Evolutionary conservation across 345 rosid genomes (phyloP).

Genomic region (Rhodamnia rubescens): DNA sequence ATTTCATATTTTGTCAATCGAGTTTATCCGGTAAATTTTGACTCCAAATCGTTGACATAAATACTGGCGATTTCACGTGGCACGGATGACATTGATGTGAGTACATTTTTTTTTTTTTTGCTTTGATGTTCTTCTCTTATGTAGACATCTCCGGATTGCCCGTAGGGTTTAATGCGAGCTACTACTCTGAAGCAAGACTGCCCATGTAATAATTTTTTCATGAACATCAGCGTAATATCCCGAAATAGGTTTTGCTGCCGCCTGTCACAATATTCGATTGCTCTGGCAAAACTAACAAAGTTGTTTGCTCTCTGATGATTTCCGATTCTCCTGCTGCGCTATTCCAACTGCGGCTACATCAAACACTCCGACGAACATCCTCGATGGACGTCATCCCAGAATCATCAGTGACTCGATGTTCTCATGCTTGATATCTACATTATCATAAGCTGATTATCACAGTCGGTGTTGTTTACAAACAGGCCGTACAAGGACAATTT

Average conservation of each 20-base stretch:
- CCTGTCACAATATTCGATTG: background rate
- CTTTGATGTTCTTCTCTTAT: background rate
- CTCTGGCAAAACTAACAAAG: background rate
- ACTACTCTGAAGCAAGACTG: rapidly evolving
- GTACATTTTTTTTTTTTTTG: too few species aligned
- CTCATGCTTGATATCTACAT: background rate
- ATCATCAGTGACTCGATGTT: background rate
- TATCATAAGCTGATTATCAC: background rate
- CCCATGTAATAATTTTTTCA: background rate
- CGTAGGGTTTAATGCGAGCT: too few species aligned
- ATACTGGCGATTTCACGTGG: too few species aligned
- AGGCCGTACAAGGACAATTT: too few species aligned
- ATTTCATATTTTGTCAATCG: too few species aligned
- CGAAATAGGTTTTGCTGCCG: background rate
- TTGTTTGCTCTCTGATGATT: background rate
- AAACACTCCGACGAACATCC: background rate
- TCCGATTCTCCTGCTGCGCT: background rate
- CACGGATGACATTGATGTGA: too few species aligned
- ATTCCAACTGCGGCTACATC: background rate
- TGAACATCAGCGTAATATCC: background rate
- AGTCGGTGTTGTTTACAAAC: too few species aligned
- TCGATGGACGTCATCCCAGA: background rate
- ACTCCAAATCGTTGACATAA: too few species aligned
- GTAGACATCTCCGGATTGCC: too few species aligned
- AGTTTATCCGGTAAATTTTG: too few species aligned